Base-by-base conservation (phyloP, 2,329 filamentous ascomycete genomes). In the Aspergillus sp. region DNA sequence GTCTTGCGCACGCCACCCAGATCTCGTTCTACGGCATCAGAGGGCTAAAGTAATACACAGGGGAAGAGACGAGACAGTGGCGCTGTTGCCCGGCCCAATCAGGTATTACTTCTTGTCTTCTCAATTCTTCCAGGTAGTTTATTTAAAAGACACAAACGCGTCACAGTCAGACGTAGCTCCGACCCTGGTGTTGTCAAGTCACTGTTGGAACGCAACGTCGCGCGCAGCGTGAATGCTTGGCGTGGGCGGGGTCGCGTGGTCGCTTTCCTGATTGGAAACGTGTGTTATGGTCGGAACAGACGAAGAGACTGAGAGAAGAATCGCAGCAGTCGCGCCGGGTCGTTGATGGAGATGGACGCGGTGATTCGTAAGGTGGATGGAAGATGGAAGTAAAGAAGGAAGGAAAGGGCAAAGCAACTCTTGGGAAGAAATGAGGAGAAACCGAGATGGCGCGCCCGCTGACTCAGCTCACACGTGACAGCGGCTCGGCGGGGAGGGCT, bases 1-100 rank as follows among this genome's bases (percentile, higher is more conserved):
- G 63, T 64, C 36, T 42, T 64, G 64, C 64, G 62, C 65, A 63
- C 64, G 65, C 64, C 62, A 69, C 68, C 63, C 66, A 69, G 65
- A 63, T 71, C 67, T 69, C 67, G 71, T 71, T 76, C 75, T 78
- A 78, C 76, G 67, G 69, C 67, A 75, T 73, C 70, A 71, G 71
- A 62, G 68, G 63, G 66, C 71, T 75, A 73, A 69, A 69, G 71
- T 71, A 75, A 77, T 75, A 77, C 75, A 74, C 68, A 73, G 71
- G 66, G 65, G 65, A 69, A 71, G 70, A 71, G 67, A 66, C 66
- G 63, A 69, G 63, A 67, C 58, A 68, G 67, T 55, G 67, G 63
- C 63, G 67, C 65, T 64, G 66, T 65, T 65, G 67, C 67, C 67
- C 67, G 59, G 65, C 66, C 68, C 67, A 68, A 65, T 61, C 61